Evolutionary conservation across 2,329 filamentous ascomycete species (phyloP), one percentile per base, ranked within the genome.

Genomic region (Hymenoscyphus albidus): DNA sequence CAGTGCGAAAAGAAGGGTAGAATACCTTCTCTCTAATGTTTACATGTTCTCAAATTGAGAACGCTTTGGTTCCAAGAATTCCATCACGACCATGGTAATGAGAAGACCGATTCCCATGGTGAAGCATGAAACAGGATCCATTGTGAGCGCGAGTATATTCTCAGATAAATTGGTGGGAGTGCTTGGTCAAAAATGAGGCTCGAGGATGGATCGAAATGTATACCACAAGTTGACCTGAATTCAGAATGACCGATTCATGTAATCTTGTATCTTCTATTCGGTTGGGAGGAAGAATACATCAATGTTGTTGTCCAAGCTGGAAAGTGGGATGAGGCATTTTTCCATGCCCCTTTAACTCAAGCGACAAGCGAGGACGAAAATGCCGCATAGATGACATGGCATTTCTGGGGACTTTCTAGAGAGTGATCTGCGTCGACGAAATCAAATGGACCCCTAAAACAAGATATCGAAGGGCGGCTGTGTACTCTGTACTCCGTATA

Each of bases 91-190:
- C 64, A 70, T 64, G 44, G 63, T 65, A 35, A 70, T 59, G 18
- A 67, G 64, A 10, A 70, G 54, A 7, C 63, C 67, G n/a, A 68
- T 1, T 6, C 67, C 69, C 44, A 70, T 61, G 13, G 66, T 54
- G 44, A 70, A 40, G 40, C 64, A 70, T 14, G 67, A 61, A 32
- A 71, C n/a, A 14, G 58, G 56, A 18, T 67, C 68, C 65, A 68
- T 70, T 38, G 18, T 12, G 22, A 51, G 44, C 22, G 44, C n/a
- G n/a, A 3, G 18, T 10, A 51, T 27, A 1, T 51, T 12, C 22
- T 22, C 3, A 16, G 6, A 18, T 22, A 22, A 13, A 4, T 51
- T 27, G 44, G 44, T 51, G 44, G 2, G 18, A 48, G n/a, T 18
- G 16, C 10, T 16, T 48, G n/a, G 13, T 22, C n/a, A 18, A 51